phyloP scores from a whole-genome alignment of 331 rosid species.

The Cydonia oblonga region DNA sequence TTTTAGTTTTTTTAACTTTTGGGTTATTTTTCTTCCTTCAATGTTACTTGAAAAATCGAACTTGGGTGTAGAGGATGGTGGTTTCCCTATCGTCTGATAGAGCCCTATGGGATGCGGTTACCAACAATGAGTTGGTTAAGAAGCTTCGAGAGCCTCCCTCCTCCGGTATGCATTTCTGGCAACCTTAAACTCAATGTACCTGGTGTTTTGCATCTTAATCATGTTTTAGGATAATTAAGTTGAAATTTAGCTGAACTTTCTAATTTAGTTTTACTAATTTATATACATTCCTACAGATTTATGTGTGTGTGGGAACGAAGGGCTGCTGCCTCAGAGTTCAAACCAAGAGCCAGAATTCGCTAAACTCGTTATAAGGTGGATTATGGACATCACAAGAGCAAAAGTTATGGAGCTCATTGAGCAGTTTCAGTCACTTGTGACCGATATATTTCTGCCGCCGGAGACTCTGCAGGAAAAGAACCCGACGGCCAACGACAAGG shows the following conservation, averaged over 20 bases:
- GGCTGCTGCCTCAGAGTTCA: slow-evolving; percentile 18
- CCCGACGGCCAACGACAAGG: not conserved
- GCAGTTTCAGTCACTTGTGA: slow-evolving; percentile 38
- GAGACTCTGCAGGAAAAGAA: slow-evolving; percentile 3
- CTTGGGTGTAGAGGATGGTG: slow-evolving; percentile 48
- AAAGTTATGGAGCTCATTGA: slow-evolving; percentile 38
- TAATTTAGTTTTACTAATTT: too few species aligned
- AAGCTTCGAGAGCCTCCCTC: slow-evolving; percentile 25
- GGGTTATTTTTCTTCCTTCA: too few species aligned
- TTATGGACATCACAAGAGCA: slow-evolving; percentile 31
- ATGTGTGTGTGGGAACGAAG: slow-evolving; percentile 5
- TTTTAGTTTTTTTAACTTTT: too few species aligned
- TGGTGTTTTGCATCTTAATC: too few species aligned
- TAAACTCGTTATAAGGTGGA: slow-evolving; percentile 27
- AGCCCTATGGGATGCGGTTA: slow-evolving; percentile 58
- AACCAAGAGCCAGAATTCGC: slow-evolving; percentile 22
- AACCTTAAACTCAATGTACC: too few species aligned
- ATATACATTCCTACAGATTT: too few species aligned
- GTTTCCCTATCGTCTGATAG: slow-evolving; percentile 52
- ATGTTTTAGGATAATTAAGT: too few species aligned
- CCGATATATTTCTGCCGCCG: slow-evolving; percentile 24
- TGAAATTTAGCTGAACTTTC: too few species aligned
- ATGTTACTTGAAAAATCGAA: too few species aligned
- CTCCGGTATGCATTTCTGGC: slow-evolving; percentile 30
- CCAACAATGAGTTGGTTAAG: slow-evolving; percentile 32